phyloP scores from a whole-genome alignment of 495 filamentous ascomycete genomes.

The Aspergillus funiculosus region DNA sequence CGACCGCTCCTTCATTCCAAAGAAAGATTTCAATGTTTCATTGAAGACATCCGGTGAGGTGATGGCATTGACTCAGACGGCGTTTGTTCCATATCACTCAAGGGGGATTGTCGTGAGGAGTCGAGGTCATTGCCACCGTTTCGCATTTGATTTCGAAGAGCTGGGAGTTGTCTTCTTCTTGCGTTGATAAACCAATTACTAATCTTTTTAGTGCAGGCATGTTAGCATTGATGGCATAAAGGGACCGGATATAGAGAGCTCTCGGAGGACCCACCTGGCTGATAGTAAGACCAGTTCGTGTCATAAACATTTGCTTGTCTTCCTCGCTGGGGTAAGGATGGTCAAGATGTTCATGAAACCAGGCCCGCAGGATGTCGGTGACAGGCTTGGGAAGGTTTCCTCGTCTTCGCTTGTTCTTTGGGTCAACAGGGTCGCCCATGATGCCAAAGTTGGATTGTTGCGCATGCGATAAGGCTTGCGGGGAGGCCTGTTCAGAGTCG shows the following conservation, averaged over 20 bases:
- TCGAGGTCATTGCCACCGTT: conserved; percentile 33
- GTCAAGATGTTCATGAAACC: conserved; percentile 69
- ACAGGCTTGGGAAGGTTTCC: conserved; percentile 85
- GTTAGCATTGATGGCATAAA: not conserved
- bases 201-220: conserved; percentile 45
- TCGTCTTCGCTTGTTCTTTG: conserved; percentile 56
- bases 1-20: not conserved
- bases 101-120: conserved; percentile 36
- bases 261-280: conserved; percentile 54
- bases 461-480: conserved; percentile 26
- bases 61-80: conserved; percentile 32
- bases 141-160: conserved; percentile 52
- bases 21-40: not conserved
- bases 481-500: conserved; percentile 32
- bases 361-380: conserved; percentile 72
- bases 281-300: conserved; percentile 68
- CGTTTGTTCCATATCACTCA: conserved; percentile 39
- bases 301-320: conserved; percentile 78
- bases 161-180: conserved; percentile 69
- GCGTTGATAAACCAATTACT: conserved; percentile 98
- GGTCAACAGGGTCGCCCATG: conserved; percentile 40
- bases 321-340: conserved; percentile 90
- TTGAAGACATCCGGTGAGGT: conserved; percentile 21
- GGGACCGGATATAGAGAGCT: not conserved
- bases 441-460: conserved; percentile 42